Conservation (phyloP, 2,329 filamentous ascomycete species). For the Arthrobotrys musiformis region DNA sequence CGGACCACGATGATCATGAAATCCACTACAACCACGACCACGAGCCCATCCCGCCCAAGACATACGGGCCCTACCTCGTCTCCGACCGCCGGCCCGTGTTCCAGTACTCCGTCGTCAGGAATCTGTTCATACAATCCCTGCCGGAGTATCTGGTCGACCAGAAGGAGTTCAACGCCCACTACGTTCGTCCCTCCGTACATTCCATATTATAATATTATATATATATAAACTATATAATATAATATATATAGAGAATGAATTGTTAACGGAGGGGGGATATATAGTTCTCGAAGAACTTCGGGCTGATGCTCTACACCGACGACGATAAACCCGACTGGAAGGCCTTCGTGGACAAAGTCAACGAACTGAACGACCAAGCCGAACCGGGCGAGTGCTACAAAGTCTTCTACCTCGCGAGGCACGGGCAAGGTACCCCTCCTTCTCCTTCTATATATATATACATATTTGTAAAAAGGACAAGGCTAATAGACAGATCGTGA, state of each 20-base stretch:
- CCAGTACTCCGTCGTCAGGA: constrained; percentile 47
- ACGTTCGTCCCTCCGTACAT: neutral
- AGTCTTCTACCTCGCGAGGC: constrained; percentile 75
- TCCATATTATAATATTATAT: neutral
- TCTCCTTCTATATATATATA: neutral
- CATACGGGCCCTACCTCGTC: constrained; percentile 31
- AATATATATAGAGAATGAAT: no score
- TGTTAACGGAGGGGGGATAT: no score
- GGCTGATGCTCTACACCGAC: constrained; percentile 73
- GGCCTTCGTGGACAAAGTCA: constrained; percentile 63
- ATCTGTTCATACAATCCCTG: constrained; percentile 37
- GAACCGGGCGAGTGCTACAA: constrained; percentile 70
- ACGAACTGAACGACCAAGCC: constrained; percentile 67
- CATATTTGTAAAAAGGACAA: neutral
- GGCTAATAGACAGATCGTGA: neutral
- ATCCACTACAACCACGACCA: neutral
- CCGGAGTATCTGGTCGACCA: constrained; percentile 52
- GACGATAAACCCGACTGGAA: constrained; percentile 60
- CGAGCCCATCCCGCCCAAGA: neutral
- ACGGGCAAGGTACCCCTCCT: constrained; percentile 73
- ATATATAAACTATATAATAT: no score
- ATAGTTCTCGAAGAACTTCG: constrained; percentile 72
- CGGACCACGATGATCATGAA: no score
- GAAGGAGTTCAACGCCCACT: constrained; percentile 36
- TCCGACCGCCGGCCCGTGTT: constrained; percentile 33